Conservation (phyloP, 2,329 filamentous ascomycete species). For the Purpureocillium takamizusanense region DNA sequence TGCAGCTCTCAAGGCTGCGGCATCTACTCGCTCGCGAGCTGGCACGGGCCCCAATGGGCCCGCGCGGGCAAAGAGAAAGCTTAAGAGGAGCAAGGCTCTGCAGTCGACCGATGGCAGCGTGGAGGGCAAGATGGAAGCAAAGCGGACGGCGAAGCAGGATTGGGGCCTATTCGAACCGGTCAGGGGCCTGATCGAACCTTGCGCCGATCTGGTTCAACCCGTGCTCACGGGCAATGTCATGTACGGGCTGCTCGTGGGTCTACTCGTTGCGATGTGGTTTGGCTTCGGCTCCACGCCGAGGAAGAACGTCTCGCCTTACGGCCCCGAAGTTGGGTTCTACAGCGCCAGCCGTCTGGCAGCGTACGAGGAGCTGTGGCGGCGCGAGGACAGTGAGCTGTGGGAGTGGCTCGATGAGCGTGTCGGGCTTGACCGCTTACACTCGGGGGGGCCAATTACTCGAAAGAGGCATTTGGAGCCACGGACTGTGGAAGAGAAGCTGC, state of each 20-base stretch:
- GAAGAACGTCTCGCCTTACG: conserved; percentile 25
- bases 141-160: conserved; percentile 34
- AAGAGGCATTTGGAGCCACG: conserved; percentile 44
- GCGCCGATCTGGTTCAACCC: conserved; percentile 60
- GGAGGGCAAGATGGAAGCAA: conserved; percentile 31
- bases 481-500: conserved; percentile 50
- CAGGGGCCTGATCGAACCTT: conserved; percentile 57
- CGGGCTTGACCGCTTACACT: conserved; percentile 53
- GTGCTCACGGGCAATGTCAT: conserved; percentile 70
- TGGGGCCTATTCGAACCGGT: conserved; percentile 83
- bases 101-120: conserved; percentile 34
- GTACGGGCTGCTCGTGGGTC: conserved; percentile 62
- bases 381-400: conserved; percentile 85
- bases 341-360: conserved; percentile 62
- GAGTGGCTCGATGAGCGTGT: conserved; percentile 86
- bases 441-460: conserved; percentile 23
- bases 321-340: conserved; percentile 20
- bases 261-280: conserved; percentile 70
- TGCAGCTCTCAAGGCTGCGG: conserved; percentile 61
- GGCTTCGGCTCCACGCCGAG: conserved; percentile 44
- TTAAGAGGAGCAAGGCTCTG: conserved; percentile 39
- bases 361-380: conserved; percentile 88
- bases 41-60: conserved; percentile 34
- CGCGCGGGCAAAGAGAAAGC: conserved; percentile 54
- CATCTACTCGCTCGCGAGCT: conserved; percentile 54